Percentiles rank a stretch among this genome's conserved stretches.
These are phyloP conservation scores for Thelephora ganbajun DNA, from an alignment of 768 basidiomycete species.

Conservation along the genomic window DNA sequence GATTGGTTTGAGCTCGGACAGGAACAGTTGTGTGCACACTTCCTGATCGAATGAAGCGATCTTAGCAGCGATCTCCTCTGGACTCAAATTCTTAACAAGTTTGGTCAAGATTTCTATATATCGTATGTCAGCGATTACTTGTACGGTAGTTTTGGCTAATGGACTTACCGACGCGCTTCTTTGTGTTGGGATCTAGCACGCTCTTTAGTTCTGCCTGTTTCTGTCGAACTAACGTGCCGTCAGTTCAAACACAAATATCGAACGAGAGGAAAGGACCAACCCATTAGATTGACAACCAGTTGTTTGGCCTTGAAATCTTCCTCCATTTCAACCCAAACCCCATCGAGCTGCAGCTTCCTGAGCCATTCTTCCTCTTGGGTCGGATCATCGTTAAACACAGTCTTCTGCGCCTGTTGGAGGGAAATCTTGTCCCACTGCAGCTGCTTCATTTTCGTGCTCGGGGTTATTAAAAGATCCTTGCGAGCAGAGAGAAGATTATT, in stretches of 20 bases:
- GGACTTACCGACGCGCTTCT: slow-evolving; percentile 81
- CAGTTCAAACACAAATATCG: neutral
- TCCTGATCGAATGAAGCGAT: slow-evolving; percentile 82
- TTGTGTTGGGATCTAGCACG: slow-evolving; percentile 81
- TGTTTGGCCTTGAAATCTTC: slow-evolving; percentile 97
- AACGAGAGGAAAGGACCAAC: slow-evolving; percentile 24
- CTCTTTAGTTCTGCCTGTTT: slow-evolving; percentile 84
- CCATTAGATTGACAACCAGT: slow-evolving; percentile 79
- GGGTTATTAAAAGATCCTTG: slow-evolving; percentile 77
- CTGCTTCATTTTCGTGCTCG: slow-evolving; percentile 91
- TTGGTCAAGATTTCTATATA: slow-evolving; percentile 81
- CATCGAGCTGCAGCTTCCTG: slow-evolving; percentile 67
- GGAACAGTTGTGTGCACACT: slow-evolving; percentile 78
- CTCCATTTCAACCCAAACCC: slow-evolving; percentile 94
- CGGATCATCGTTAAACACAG: slow-evolving; percentile 70
- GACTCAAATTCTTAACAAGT: slow-evolving; percentile 67
- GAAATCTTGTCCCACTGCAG: slow-evolving; percentile 98
- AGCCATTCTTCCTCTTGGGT: slow-evolving; percentile 69
- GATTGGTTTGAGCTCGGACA: slow-evolving; percentile 77
- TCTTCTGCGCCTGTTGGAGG: slow-evolving; percentile 72
- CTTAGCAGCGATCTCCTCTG: slow-evolving; percentile 73
- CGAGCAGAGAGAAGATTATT: slow-evolving; percentile 45
- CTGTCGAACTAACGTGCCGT: slow-evolving; percentile 41
- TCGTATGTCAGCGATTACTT: neutral
- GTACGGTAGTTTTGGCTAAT: neutral